phyloP scores from a whole-genome alignment of 192 early-diverging fungal species.

The Umbelopsis sp. region DNA sequence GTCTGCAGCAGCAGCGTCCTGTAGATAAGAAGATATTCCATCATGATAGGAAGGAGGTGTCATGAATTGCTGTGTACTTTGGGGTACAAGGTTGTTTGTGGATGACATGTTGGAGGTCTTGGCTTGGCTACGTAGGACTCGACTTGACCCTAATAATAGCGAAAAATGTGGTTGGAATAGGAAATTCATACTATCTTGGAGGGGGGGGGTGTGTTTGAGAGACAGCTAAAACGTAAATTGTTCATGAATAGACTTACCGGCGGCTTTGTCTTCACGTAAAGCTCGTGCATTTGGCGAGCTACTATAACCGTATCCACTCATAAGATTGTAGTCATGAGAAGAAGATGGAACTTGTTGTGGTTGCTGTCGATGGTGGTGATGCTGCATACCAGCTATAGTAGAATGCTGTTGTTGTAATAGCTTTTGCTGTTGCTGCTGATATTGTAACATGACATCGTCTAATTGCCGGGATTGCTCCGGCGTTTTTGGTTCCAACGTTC shows the following conservation, averaged over 20 bases:
- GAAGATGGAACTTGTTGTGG: conserved; percentile 7
- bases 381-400: conserved; percentile 4
- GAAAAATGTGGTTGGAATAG: background rate
- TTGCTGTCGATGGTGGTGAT: conserved; percentile 2
- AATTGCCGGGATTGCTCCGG: conserved; percentile 36
- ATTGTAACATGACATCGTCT: conserved; percentile 42
- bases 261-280: background rate
- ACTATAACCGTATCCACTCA: conserved; percentile 12
- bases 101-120: conserved; percentile 16
- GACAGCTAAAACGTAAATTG: too few relatives aligned
- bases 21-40: conserved; percentile 8
- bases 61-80: conserved; percentile 17
- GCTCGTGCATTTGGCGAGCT: conserved; percentile 12
- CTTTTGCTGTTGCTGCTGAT: conserved; percentile 38
- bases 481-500: conserved; percentile 28
- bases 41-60: conserved; percentile 13
- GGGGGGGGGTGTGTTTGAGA: too few relatives aligned
- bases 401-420: conserved; percentile 27
- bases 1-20: conserved; percentile 1
- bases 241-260: background rate
- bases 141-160: conserved; percentile 4
- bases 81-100: conserved; percentile 11
- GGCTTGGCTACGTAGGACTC: conserved; percentile 8
- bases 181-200: too few relatives aligned
- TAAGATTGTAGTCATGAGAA: conserved; percentile 1